Evolutionary conservation across 164 flowering plant species (phyloP), one percentile per base, ranked within the genome.

Genomic region (Vitis riparia): DNA sequence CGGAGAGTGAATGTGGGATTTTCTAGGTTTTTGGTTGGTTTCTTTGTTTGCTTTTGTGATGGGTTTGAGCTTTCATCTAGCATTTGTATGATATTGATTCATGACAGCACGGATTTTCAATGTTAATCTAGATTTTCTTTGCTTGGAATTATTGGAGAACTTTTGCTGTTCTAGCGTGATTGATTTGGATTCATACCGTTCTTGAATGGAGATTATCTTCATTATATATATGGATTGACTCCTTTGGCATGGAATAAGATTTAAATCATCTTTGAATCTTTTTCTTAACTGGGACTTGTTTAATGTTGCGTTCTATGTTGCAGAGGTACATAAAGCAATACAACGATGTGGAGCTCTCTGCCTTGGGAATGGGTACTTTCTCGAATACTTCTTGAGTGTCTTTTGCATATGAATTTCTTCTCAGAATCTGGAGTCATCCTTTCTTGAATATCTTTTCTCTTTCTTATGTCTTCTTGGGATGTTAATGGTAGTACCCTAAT

Each of bases 271-370:
- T n/a, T 63, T 44, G 47, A 17, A 27, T 47, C 27, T 63, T 60
- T 10, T 47, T 29, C 32, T 13, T 32, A 30, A 9, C 8, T 4
- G 32, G 3, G 52, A 11, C 16, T 32, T 70, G 51, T 19, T 63
- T 44, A 3, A 9, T 15, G 68, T 47, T 65, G 44, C 7, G 44
- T 68, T 64, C n/a, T 50, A 11, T 67, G 47, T 59, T 70, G 73
- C 81, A 81, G 85, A 76, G 53, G 71, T 76, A 63, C 77, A 72
- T 81, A 4, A 74, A 67, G 73, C 73, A 71, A 72, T 68, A 74
- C 77, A 64, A 76, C 69, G 70, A 74, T 60, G 80, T 81, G 14
- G 82, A 81, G 71, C 82, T 81, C 62, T 79, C 80, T 55, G 85
- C 79, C 48, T 51, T 81, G 73, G 85, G 85, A 32, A 79, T 81